Base-by-base conservation (phyloP, 179 eudicot genomes). In the Silene noctiflora region DNA sequence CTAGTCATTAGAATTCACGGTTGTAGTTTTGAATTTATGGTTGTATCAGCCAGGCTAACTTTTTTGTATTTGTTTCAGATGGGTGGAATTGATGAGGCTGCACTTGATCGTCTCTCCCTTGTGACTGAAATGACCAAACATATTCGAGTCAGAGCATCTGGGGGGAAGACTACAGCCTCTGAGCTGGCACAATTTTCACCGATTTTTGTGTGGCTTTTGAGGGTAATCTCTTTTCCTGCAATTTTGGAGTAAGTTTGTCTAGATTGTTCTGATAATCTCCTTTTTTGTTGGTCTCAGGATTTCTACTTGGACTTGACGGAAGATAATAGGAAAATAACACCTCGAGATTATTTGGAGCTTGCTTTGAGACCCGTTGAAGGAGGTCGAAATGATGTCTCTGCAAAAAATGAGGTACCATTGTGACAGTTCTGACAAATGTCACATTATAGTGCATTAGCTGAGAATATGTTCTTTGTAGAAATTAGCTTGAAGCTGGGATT, bases 31-130 rank as follows among this genome's bases (percentile, higher is more conserved):
- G 8, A 24, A 24, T 16, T 20, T 44, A 11, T 44, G 51, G 61
- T 17, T 27, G 62, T 51, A 3, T 53, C 44, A 21, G 35, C 0
- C 33, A 20, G 51, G 9, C 24, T 69, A 39, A 76, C 21, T 0
- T 35, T 75, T 74, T 60, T 3, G n/a, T 63, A 60, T 60, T 25
- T 73, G 20, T 39, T 76, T 75, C 84, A 96, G 99, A 96, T 96
- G 98, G 98, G 99, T 77, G 98, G 97, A 35, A 96, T 96, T 79
- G 99, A 96, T 70, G 99, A 96, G 86, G 93, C 94, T 79, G 97
- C 98, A 13, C 89, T 96, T 44, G 99, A 96, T 81, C 98, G 92
- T 64, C 97, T 96, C 53, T 96, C 99, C 60, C 99, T 96, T 73
- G 99, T 96, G 53, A 96, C 99, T 75, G 96, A 96, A 89, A 91